Evolutionary conservation across 2,329 filamentous ascomycete species (phyloP), one percentile per base, ranked within the genome.

Genomic region (Stachybotrys chartarum): DNA sequence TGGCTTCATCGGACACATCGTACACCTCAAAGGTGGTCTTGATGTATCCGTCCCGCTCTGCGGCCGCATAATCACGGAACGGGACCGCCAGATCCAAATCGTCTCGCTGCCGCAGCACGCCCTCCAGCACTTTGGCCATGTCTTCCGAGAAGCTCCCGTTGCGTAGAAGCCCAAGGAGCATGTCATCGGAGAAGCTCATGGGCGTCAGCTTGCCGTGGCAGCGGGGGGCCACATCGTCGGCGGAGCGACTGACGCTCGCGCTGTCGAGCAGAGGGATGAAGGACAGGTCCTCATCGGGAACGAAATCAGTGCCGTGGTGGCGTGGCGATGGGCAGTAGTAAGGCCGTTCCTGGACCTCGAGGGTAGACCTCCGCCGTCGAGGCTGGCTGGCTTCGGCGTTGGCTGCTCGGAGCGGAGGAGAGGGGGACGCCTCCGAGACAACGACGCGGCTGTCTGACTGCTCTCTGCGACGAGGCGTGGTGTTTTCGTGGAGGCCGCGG

Each of bases 21-120:
- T 82, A 84, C 5, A 84, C 76, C 59, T 82, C 80, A 58, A 81
- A 82, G 16, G 80, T 79, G 3, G 78, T 76, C 56, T 78, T 78
- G 4, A 72, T 72, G 45, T 75, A 75, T 35, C 64, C 63, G 31
- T 72, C 68, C 7, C 69, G 65, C 46, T 76, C 72, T 44, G 66
- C 70, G 7, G 67, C 61, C 1, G 71, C 71, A 60, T 71, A 71
- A 42, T 65, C 63, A 14, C 61, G 55, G 39, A 76, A 71, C 8
- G 70, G 51, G 16, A 62, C 55, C 3, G 62, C 55, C 24, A 62
- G 55, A 18, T 72, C 66, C 7, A 74, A 64, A 10, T 75, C 72
- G 8, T 61, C 52, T 10, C 66, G 62, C 7, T 66, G 66, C 52
- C 68, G 68, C 51, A 72, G 64, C 2, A 68, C 66, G 12, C 75